Evolutionary conservation across 495 filamentous ascomycete genomes (phyloP).

Genomic region (Mytilinidion resinicola): DNA sequence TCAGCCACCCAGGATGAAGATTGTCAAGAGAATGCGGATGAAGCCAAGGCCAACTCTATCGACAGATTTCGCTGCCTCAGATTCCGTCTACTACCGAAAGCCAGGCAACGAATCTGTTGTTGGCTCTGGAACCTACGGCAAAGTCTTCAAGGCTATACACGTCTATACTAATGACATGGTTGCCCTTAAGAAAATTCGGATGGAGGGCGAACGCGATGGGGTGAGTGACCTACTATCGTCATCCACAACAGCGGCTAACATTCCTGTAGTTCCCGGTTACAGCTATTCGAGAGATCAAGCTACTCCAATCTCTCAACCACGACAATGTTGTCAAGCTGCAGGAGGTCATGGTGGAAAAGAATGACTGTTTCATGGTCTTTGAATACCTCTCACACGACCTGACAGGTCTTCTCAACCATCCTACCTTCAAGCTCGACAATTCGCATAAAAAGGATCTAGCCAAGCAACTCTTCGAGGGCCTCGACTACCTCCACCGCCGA

Average conservation of each 20-base stretch:
- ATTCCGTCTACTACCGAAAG: slow-evolving; percentile 86
- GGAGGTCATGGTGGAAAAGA: slow-evolving; percentile 97
- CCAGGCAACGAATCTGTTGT: slow-evolving; percentile 92
- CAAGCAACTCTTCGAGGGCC: slow-evolving; percentile 86
- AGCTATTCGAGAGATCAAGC: slow-evolving; percentile 91
- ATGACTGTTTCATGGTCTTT: slow-evolving; percentile 99
- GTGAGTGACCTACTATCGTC: slow-evolving; percentile 28
- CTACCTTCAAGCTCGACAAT: slow-evolving; percentile 77
- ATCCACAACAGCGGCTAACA: slow-evolving; percentile 16
- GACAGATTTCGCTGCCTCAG: slow-evolving; percentile 64
- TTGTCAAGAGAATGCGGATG: slow-evolving; percentile 51
- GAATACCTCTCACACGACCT: slow-evolving; percentile 96
- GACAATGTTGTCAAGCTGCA: slow-evolving; percentile 79
- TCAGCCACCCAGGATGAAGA: slow-evolving; percentile 52
- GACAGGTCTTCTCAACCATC: slow-evolving; percentile 85
- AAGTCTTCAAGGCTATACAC: slow-evolving; percentile 97
- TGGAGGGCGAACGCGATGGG: slow-evolving; percentile 96
- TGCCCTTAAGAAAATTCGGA: slow-evolving; percentile 85
- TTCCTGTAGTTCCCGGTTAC: slow-evolving; percentile 73
- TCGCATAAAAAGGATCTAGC: slow-evolving; percentile 92
- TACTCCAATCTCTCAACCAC: slow-evolving; percentile 89
- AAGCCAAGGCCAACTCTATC: slow-evolving; percentile 67
- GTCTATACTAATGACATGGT: slow-evolving; percentile 88
- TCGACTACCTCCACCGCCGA: slow-evolving; percentile 88
- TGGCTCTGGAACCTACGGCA: slow-evolving; percentile 89